phyloP scores from a whole-genome alignment of 345 rosid genomes.

The Corymbia maculata region DNA sequence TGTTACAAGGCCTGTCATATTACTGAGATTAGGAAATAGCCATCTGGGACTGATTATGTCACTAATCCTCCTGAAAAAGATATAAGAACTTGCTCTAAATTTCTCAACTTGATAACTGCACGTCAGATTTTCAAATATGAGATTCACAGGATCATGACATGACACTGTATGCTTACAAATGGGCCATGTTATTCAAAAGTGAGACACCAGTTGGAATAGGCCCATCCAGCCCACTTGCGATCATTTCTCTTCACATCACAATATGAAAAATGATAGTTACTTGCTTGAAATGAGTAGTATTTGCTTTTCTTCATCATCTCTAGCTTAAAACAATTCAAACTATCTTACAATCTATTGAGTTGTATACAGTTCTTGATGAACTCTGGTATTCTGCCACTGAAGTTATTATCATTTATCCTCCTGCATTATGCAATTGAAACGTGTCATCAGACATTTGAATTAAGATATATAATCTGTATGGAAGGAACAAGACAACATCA shows the following conservation, averaged over 20 bases:
- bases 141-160: neutral
- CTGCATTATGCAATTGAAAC: slow-evolving; percentile 27
- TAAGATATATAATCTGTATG: neutral
- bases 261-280: neutral
- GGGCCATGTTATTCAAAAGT: slow-evolving; percentile 8
- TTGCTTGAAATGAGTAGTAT: neutral
- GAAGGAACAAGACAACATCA: neutral
- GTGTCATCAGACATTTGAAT: neutral
- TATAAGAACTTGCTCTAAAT: neutral
- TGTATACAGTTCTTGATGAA: slow-evolving; percentile 44
- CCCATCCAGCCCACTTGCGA: slow-evolving; percentile 41
- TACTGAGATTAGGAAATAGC: slow-evolving; percentile 17
- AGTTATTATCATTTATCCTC: slow-evolving; percentile 62
- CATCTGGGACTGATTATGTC: slow-evolving; percentile 24
- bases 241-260: slow-evolving; percentile 33
- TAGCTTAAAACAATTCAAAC: neutral
- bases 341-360: slow-evolving; percentile 61
- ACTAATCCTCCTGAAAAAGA: slow-evolving; percentile 31
- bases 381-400: slow-evolving; percentile 60
- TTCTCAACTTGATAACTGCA: neutral
- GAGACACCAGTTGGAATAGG: slow-evolving; percentile 35
- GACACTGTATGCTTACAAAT: slow-evolving; percentile 23
- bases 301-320: neutral
- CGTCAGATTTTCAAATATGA: neutral
- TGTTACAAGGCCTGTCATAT: slow-evolving; percentile 11